These are phyloP conservation scores for Terana coerulea DNA, from an alignment of 768 basidiomycete genomes.

Conservation along the genomic window DNA sequence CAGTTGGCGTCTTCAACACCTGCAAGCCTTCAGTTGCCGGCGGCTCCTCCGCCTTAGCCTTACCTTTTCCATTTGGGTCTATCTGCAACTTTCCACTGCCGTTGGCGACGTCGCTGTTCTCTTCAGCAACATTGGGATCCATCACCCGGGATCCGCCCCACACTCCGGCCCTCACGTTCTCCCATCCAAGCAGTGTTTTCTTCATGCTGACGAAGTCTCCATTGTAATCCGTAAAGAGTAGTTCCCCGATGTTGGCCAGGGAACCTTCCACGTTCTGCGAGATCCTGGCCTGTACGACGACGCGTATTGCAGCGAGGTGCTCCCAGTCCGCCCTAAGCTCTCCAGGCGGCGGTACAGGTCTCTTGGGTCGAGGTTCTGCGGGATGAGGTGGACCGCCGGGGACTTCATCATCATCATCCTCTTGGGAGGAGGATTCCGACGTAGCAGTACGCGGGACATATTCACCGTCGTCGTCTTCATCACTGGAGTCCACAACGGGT, in stretches of 20 bases:
- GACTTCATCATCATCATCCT: background rate
- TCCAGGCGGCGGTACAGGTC: slow-evolving; percentile 6
- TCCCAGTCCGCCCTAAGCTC: slow-evolving; percentile 22
- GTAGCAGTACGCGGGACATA: slow-evolving; percentile 9
- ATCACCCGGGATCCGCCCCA: background rate
- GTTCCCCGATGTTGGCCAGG: background rate
- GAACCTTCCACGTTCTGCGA: background rate
- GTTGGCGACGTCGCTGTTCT: background rate
- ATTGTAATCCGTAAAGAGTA: no score
- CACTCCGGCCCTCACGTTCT: background rate
- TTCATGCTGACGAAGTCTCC: background rate
- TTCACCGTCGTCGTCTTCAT: slow-evolving; percentile 6
- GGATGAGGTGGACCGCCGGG: background rate
- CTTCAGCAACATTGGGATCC: background rate
- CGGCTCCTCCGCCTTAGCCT: background rate
- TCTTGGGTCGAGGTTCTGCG: background rate
- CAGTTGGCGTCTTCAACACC: background rate
- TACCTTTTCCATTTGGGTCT: no score
- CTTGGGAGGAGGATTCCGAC: background rate
- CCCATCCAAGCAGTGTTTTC: background rate
- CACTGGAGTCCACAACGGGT: background rate
- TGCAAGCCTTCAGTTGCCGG: no score
- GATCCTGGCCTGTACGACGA: slow-evolving; percentile 8
- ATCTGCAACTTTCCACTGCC: no score
- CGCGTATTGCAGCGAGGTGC: slow-evolving; percentile 13